These are phyloP conservation scores for Amanita rubescens DNA, from an alignment of 768 basidiomycete species.

Conservation along the genomic window DNA sequence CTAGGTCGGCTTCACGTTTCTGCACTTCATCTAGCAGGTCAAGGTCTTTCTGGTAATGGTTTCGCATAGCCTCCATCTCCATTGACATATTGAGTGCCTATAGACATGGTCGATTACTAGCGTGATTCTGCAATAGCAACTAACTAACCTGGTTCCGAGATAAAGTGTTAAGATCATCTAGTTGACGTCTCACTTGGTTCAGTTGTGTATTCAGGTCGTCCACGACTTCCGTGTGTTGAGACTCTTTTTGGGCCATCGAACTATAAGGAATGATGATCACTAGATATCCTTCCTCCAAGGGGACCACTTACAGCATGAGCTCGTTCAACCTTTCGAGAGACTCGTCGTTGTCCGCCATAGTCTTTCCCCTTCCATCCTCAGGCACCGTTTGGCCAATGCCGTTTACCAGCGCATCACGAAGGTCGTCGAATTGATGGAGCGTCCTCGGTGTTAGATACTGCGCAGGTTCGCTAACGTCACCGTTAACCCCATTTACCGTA, in stretches of 20 bases:
- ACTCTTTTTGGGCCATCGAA: conserved; percentile 97
- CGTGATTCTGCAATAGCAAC: background rate
- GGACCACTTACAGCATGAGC: conserved; percentile 72
- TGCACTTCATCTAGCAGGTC: conserved; percentile 46
- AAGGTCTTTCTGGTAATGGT: conserved; percentile 49
- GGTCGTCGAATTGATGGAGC: conserved; percentile 63
- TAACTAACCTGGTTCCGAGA: conserved; percentile 74
- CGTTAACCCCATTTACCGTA: conserved; percentile 16
- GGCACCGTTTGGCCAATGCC: conserved; percentile 26
- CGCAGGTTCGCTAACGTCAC: conserved; percentile 19
- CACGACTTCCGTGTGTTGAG: conserved; percentile 76
- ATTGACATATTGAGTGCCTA: conserved; percentile 84
- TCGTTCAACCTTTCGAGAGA: conserved; percentile 79
- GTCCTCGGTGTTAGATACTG: conserved; percentile 57
- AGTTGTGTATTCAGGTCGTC: conserved; percentile 66
- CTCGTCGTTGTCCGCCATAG: conserved; percentile 51
- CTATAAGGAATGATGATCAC: conserved; percentile 30
- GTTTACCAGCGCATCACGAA: conserved; percentile 62
- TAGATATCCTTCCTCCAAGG: background rate
- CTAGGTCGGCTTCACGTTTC: conserved; percentile 48
- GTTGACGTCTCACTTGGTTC: conserved; percentile 60
- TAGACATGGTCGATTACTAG: background rate
- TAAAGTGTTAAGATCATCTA: conserved; percentile 74
- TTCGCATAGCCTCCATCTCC: conserved; percentile 70
- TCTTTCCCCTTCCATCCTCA: conserved; percentile 29